Percentiles rank a stretch among this genome's conserved stretches.
phyloP scores from a whole-genome alignment of 441 rosid genomes.

The Jatropha multifida region DNA sequence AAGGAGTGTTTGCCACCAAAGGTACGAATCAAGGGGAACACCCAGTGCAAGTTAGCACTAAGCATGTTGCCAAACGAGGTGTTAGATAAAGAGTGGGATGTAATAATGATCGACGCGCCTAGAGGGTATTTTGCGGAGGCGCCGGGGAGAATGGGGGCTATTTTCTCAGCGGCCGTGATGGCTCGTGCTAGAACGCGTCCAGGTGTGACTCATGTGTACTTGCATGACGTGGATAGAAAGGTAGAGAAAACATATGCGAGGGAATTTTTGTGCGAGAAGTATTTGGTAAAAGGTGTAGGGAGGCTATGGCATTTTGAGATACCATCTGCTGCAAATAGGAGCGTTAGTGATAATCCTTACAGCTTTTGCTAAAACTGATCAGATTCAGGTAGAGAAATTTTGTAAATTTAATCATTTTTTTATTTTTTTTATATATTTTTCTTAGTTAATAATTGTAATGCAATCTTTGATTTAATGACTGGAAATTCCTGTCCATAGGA shows the following conservation, averaged over 20 bases:
- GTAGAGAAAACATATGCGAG: conserved; percentile 55
- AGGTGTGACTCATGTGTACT: conserved; percentile 60
- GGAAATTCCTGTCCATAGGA: not conserved
- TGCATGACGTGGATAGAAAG: conserved; percentile 60
- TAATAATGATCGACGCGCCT: conserved; percentile 75
- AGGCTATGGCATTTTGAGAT: conserved; percentile 69
- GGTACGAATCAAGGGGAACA: conserved; percentile 41
- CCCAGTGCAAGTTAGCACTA: conserved; percentile 55
- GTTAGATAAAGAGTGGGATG: conserved; percentile 61
- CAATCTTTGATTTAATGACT: not conserved
- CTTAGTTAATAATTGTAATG: not conserved
- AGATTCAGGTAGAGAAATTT: not conserved
- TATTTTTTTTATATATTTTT: not conserved
- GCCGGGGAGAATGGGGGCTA: conserved; percentile 75
- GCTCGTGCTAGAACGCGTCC: conserved; percentile 46
- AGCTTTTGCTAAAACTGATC: conserved; percentile 12
- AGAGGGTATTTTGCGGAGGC: conserved; percentile 56
- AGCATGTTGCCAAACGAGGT: conserved; percentile 51
- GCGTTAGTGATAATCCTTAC: not conserved
- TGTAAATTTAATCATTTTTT: not conserved
- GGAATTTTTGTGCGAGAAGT: conserved; percentile 54
- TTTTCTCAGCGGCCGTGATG: conserved; percentile 66
- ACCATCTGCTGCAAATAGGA: conserved; percentile 36
- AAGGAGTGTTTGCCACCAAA: conserved; percentile 51
- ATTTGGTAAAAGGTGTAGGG: conserved; percentile 42